These are phyloP conservation scores for Chrysoporthe deuterocubensis DNA, from an alignment of 2,329 filamentous ascomycete genomes.

Conservation along the genomic window DNA sequence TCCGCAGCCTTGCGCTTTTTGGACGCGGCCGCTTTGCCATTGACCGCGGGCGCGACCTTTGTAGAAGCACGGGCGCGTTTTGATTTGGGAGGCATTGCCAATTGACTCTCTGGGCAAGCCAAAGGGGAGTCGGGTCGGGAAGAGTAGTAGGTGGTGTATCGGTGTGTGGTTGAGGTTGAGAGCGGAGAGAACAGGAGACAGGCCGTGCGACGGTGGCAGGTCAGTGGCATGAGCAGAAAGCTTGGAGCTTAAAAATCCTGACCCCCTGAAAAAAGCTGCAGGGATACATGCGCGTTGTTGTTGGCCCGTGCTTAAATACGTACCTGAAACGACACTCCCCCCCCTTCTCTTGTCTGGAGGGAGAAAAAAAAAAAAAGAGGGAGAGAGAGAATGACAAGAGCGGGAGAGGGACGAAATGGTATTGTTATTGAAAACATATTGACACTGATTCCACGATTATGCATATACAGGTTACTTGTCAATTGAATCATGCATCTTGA, in stretches of 20 bases:
- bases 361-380: too few relatives aligned
- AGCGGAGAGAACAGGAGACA: not conserved
- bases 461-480: too few relatives aligned
- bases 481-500: too few relatives aligned
- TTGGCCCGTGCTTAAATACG: not conserved
- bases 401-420: too few relatives aligned
- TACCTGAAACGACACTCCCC: not conserved
- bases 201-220: not conserved
- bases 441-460: too few relatives aligned
- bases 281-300: not conserved
- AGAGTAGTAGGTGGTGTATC: not conserved
- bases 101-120: not conserved
- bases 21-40: conserved; percentile 22
- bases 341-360: not conserved
- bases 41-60: conserved; percentile 21
- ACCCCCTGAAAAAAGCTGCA: conserved; percentile 6
- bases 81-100: conserved; percentile 24
- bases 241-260: conserved; percentile 4
- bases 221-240: conserved; percentile 1
- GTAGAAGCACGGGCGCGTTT: conserved; percentile 23
- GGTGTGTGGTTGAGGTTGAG: not conserved
- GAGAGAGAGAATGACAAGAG: too few relatives aligned
- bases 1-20: conserved; percentile 29
- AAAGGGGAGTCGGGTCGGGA: not conserved
- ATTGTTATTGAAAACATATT: too few relatives aligned